Conservation (phyloP, 164 flowering plant genomes). For the Macadamia integrifolia region DNA sequence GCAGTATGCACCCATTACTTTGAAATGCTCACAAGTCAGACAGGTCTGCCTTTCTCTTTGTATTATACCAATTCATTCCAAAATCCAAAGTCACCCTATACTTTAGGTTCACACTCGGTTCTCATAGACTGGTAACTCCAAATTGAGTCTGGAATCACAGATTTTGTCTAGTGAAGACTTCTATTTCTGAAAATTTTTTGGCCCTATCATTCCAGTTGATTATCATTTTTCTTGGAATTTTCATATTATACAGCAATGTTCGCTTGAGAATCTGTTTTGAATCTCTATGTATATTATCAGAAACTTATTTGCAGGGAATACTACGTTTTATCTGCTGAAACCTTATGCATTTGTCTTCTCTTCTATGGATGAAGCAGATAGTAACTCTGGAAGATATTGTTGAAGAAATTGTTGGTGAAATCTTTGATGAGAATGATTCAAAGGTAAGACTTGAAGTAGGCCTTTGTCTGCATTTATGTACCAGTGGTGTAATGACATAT, state of each 20-base stretch:
- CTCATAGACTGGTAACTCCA: no score
- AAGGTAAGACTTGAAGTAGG: slow-evolving; percentile 42
- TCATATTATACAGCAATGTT: background rate
- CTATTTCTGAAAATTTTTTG: background rate
- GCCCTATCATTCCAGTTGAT: background rate
- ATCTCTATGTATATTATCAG: no score
- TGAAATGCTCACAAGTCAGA: no score
- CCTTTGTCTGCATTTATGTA: background rate
- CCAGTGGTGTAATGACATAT: no score
- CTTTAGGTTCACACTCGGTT: no score
- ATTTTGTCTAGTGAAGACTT: background rate
- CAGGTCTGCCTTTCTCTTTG: no score
- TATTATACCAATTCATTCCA: no score
- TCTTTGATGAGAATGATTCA: slow-evolving; percentile 97
- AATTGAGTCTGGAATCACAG: no score
- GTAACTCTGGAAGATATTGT: slow-evolving; percentile 97
- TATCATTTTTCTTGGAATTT: background rate
- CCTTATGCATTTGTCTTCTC: background rate
- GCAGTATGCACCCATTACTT: no score
- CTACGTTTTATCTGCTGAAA: slow-evolving; percentile 1
- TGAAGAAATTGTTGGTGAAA: slow-evolving; percentile 99
- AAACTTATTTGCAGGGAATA: background rate
- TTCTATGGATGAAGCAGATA: slow-evolving; percentile 38
- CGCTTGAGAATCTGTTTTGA: background rate
- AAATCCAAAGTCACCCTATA: no score